These are phyloP conservation scores for Pleurotus platypus DNA, from an alignment of 768 basidiomycete genomes.

Conservation along the genomic window DNA sequence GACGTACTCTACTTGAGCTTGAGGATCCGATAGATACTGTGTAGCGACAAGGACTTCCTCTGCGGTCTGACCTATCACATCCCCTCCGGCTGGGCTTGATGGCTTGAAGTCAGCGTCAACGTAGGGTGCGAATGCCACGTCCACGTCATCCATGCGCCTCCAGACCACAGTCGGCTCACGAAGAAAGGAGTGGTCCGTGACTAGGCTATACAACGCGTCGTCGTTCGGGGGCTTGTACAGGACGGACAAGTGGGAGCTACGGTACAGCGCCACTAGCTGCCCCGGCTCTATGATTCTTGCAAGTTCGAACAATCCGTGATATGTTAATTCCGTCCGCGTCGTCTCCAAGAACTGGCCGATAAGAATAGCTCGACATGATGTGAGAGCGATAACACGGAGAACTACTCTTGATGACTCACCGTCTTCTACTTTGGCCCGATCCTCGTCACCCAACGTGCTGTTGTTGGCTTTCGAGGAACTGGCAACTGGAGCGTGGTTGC, in stretches of 20 bases:
- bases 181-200: conserved; percentile 81
- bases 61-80: conserved; percentile 72
- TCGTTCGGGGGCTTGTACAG: conserved; percentile 58
- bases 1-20: conserved; percentile 59
- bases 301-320: conserved; percentile 82
- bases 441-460: conserved; percentile 41
- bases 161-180: conserved; percentile 80
- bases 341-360: conserved; percentile 66
- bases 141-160: conserved; percentile 88
- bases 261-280: conserved; percentile 79
- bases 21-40: conserved; percentile 37
- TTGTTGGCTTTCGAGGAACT: conserved; percentile 19
- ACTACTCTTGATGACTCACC: conserved; percentile 41
- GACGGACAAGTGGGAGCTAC: conserved; percentile 87
- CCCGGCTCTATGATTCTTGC: conserved; percentile 55
- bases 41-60: conserved; percentile 53
- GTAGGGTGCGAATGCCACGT: conserved; percentile 74
- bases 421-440: conserved; percentile 62
- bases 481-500: conserved; percentile 18
- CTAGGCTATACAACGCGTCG: conserved; percentile 66
- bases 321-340: conserved; percentile 82
- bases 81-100: conserved; percentile 72
- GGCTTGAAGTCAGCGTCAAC: conserved; percentile 68
- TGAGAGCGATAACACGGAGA: neutral
- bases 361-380: conserved; percentile 46